Conservation (phyloP, 768 basidiomycete species). For the Mycena haematopus region DNA sequence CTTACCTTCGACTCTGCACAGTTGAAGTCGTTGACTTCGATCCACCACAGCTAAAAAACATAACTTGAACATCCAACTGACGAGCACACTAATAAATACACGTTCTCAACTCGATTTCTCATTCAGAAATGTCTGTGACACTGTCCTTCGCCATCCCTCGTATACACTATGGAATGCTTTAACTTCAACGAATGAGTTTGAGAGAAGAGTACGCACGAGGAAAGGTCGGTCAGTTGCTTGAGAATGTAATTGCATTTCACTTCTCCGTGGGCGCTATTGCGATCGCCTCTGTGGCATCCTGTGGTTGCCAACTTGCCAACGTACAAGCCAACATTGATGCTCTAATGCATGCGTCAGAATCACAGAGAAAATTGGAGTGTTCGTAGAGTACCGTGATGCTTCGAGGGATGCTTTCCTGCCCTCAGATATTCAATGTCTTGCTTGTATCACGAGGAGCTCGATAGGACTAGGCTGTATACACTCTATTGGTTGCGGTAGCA, state of each 20-base stretch:
- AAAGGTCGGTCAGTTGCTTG: slow-evolving; percentile 3
- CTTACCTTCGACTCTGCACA: too few relatives aligned
- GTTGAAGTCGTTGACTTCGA: too few relatives aligned
- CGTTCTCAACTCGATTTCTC: too few relatives aligned
- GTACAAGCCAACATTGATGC: slow-evolving; percentile 62
- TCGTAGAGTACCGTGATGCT: too few relatives aligned
- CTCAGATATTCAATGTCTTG: slow-evolving; percentile 81
- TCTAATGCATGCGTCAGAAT: slow-evolving; percentile 34
- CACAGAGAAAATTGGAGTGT: too few relatives aligned
- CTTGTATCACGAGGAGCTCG: slow-evolving; percentile 49
- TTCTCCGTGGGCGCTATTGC: slow-evolving; percentile 48
- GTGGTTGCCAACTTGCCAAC: slow-evolving; percentile 70
- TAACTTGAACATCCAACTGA: too few relatives aligned
- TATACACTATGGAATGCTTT: slow-evolving; percentile 1
- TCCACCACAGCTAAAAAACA: too few relatives aligned
- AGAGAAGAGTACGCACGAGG: slow-evolving; percentile 12
- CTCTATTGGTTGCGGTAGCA: neutral
- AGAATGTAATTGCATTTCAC: slow-evolving; percentile 14
- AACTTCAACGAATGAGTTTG: neutral
- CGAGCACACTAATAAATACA: too few relatives aligned
- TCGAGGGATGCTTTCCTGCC: slow-evolving; percentile 58
- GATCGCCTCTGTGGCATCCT: slow-evolving; percentile 84
- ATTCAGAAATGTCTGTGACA: too few relatives aligned
- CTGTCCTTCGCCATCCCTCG: slow-evolving; percentile 14
- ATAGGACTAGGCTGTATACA: too few relatives aligned